Evolutionary conservation across 192 early-diverging fungal genomes (phyloP).

Genomic region (Coemansia sp.): DNA sequence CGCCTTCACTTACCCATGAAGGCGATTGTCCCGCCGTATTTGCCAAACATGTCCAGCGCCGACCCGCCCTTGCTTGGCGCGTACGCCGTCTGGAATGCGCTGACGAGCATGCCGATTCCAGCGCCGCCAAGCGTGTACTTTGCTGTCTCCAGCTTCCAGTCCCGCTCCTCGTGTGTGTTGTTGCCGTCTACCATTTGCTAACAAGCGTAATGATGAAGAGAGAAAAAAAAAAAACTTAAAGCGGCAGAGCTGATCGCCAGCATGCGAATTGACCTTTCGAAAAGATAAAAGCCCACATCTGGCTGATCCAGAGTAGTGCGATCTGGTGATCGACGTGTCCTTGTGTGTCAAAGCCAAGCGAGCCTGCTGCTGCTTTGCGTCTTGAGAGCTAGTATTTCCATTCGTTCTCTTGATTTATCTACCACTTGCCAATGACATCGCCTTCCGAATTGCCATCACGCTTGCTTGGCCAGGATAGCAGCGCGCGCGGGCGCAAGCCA

Average conservation of each 20-base stretch:
- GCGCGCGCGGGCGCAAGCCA: neutral
- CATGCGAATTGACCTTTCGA: too few relatives aligned
- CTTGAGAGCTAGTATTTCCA: neutral
- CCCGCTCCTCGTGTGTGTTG: constrained; percentile 20
- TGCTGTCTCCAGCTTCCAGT: constrained; percentile 48
- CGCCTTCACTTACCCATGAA: constrained; percentile 64
- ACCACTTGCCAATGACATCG: neutral
- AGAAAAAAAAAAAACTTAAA: too few relatives aligned
- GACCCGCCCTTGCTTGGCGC: constrained; percentile 40
- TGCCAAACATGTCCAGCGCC: constrained; percentile 60
- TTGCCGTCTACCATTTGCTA: constrained; percentile 9
- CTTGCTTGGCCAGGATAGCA: neutral
- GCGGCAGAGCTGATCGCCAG: too few relatives aligned
- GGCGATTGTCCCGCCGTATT: constrained; percentile 67
- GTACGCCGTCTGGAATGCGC: constrained; percentile 69
- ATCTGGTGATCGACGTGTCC: neutral
- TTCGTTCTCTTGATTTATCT: neutral
- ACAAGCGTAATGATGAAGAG: neutral
- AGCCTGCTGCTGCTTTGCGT: too few relatives aligned
- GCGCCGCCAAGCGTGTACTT: constrained; percentile 58
- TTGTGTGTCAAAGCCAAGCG: too few relatives aligned
- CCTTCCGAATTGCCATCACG: neutral
- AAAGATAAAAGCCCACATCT: neutral
- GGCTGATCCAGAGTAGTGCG: neutral
- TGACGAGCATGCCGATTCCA: constrained; percentile 70